phyloP scores from a whole-genome alignment of 805 yeast genomes.

The Metschnikowia picachoensis region DNA sequence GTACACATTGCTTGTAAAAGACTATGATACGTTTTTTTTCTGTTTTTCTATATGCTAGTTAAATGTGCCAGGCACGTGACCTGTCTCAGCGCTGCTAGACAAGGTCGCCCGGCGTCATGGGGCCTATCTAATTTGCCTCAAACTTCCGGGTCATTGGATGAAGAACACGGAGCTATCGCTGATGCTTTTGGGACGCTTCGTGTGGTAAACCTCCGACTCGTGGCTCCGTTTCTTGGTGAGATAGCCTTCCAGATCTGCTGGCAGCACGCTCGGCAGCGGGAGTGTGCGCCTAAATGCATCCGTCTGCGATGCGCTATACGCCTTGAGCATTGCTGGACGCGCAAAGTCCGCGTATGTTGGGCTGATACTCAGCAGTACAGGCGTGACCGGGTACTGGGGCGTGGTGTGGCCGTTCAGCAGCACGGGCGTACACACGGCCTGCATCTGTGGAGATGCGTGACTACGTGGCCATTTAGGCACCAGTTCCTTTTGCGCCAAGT shows the following conservation, averaged over 20 bases:
- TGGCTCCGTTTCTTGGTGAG: slow-evolving; percentile 5
- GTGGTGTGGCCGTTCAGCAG: slow-evolving; percentile 24
- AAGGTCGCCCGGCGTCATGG: background rate
- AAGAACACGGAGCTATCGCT: slow-evolving; percentile 12
- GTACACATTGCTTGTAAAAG: too few species aligned
- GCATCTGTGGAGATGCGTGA: background rate
- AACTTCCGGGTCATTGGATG: slow-evolving; percentile 8
- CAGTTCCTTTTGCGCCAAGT: slow-evolving; percentile 17
- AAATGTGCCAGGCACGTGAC: background rate
- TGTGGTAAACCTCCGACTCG: slow-evolving; percentile 7
- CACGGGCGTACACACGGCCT: slow-evolving; percentile 9
- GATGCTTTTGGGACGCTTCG: slow-evolving; percentile 14
- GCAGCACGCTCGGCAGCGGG: slow-evolving; percentile 20
- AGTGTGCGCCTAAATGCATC: slow-evolving; percentile 7
- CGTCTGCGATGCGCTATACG: slow-evolving; percentile 20
- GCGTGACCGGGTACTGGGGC: slow-evolving; percentile 27
- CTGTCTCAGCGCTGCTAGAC: slow-evolving; percentile 3
- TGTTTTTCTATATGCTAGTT: slow-evolving; percentile 9
- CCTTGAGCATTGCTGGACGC: slow-evolving; percentile 1
- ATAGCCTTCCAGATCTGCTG: slow-evolving; percentile 11
- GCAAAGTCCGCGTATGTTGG: slow-evolving; percentile 13
- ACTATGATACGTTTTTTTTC: background rate
- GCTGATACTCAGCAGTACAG: slow-evolving; percentile 19
- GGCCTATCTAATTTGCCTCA: background rate
- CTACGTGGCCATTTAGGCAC: slow-evolving; percentile 4